phyloP scores from a whole-genome alignment of 1,284 basidiomycete species.

The Tilletiaria anomala region DNA sequence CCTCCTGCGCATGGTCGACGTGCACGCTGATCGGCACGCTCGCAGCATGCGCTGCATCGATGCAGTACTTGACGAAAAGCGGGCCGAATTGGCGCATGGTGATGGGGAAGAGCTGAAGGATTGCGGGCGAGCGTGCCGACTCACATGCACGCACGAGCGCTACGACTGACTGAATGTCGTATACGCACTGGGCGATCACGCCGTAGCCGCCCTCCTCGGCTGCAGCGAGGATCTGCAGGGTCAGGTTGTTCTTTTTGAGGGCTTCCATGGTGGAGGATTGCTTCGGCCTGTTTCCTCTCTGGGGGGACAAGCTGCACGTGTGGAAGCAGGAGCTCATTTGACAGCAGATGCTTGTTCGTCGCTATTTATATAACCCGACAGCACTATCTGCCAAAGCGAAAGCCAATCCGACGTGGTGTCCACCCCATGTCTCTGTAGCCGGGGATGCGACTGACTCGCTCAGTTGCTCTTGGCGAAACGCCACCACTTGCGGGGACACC shows the following conservation, averaged over 20 bases:
- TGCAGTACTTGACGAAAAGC: conserved; percentile 8
- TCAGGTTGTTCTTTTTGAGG: conserved; percentile 13
- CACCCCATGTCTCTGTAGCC: too few species aligned
- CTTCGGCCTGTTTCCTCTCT: too few species aligned
- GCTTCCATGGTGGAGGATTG: too few species aligned
- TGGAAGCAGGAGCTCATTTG: too few species aligned
- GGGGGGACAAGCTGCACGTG: too few species aligned
- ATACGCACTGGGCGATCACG: conserved; percentile 14
- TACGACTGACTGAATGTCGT: conserved; percentile 13
- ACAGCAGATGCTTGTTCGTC: too few species aligned
- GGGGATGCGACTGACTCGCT: too few species aligned
- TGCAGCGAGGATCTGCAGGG: conserved; percentile 8
- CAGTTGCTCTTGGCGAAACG: too few species aligned
- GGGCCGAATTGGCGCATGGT: conserved; percentile 18
- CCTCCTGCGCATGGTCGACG: conserved; percentile 13
- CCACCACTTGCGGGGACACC: too few species aligned
- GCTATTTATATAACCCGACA: too few species aligned
- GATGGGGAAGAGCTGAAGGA: conserved; percentile 14
- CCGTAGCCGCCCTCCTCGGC: conserved; percentile 11
- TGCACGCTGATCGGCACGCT: conserved; percentile 15
- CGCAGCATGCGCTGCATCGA: conserved; percentile 10
- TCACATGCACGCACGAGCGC: conserved; percentile 12
- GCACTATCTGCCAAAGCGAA: too few species aligned
- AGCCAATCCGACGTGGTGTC: too few species aligned
- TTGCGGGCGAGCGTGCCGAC: conserved; percentile 8